Evolutionary conservation across 176 grass and related monocot genomes (phyloP), one percentile per base, ranked within the genome.

Genomic region (Cocos nucifera): DNA sequence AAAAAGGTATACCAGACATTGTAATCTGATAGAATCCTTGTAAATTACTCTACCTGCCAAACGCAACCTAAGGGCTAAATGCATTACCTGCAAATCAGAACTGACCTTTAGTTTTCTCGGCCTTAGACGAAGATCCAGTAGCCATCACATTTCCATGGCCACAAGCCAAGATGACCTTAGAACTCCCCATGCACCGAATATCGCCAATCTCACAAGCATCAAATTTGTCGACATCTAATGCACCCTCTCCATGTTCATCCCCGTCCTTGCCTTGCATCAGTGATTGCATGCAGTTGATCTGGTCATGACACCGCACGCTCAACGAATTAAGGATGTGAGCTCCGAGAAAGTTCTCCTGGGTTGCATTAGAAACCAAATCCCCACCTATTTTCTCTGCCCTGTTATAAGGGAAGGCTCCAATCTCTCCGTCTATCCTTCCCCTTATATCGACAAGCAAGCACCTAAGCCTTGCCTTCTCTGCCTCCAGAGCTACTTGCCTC

Each of bases 331-430:
- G 28, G 70, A 82, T 69, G 54, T 81, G 83, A 6, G 53, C 80
- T 48, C 61, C 59, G 4, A 80, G 72, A 22, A 74, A 56, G 22
- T 63, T 67, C 49, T 58, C 68, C 59, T 80, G 73, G 19, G 60
- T 63, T 57, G 59, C 61, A 35, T 17, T 60, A 48, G 73, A 51
- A 6, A 58, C 52, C 23, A 78, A 27, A 56, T 78, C 66, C 0
- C 70, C 68, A 65, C 53, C 55, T 51, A 6, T 26, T 63, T 60
- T 89, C 19, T 48, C 57, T 1, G 74, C 83, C 23, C 78, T 87
- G 22, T 87, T 75, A 59, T 91, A 97, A 16, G 92, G 93, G 59
- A 97, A 97, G 3, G 75, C 26, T 2, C 87, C 93, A 50, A 97
- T 82, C 78, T 89, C 86, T 4, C 82, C 86, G 39, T 89, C 86